Base-by-base conservation (phyloP, 2,329 filamentous ascomycete species). In the Pseudogymnoascus destructans region DNA sequence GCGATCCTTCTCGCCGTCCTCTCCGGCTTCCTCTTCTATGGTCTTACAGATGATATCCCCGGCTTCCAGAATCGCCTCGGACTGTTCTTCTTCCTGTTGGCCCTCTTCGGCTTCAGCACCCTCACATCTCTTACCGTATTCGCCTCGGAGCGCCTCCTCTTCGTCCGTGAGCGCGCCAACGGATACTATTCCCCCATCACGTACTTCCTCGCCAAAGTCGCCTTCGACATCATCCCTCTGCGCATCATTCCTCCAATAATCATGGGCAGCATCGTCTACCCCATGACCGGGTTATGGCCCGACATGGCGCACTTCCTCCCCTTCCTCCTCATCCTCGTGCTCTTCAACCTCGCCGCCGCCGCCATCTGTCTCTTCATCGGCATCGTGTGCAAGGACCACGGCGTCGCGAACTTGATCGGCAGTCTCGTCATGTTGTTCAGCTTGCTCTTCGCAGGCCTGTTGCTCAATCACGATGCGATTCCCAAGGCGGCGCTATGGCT, bases 351-450 rank as follows among this genome's bases (percentile, higher is more conserved):
- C 25, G 92, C 93, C 0, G 92, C 93, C 0, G 89, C 93, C 0
- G 87, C 87, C 32, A 93, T 98, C 61, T 97, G 90, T 70, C 78
- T 98, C 6, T 96, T 96, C 70, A 95, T 98, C 65, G 93, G 93
- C 63, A 95, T 98, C 61, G 80, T 96, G 6, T 95, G 95, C 78
- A 89, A 87, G 67, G 93, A 98, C 67, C 82, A 81, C 30, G 87
- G 90, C 35, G 90, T 98, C 1, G 93, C 93, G 56, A 97, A 95
- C 71, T 72, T 98, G 62, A 87, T 98, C 60, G 93, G 92, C 58
- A 95, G 91, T 65, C 74, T 98, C 66, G 89, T 97, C 56, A 98
- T 98, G 93, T 78, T 98, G 7, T 98, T 98, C 77, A 95, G 88
- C 69, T 75, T 98, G 61, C 79, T 98, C 8, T 97, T 98, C 71